Percentiles rank a stretch among this genome's conserved stretches.
Evolutionary conservation across 2,329 filamentous ascomycete genomes (phyloP).

Genomic region (Clonostachys byssicola): DNA sequence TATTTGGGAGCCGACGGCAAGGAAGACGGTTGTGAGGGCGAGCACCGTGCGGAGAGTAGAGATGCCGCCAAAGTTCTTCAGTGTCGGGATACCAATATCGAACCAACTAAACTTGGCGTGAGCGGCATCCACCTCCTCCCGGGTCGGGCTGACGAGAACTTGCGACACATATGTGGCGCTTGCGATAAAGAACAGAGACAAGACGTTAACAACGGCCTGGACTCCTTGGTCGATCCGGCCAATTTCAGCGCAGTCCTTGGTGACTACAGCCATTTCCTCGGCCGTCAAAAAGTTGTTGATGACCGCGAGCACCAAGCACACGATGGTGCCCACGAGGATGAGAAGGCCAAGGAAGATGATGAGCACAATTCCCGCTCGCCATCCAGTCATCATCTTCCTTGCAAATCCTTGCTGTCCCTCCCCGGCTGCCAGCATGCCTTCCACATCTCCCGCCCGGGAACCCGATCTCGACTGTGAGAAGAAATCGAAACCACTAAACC

Average conservation of each 20-base stretch:
- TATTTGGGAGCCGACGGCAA: slow-evolving; percentile 41
- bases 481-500: background rate
- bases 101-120: slow-evolving; percentile 42
- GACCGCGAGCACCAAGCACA: slow-evolving; percentile 30
- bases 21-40: slow-evolving; percentile 29
- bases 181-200: slow-evolving; percentile 35
- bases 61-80: slow-evolving; percentile 42
- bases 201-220: slow-evolving; percentile 37
- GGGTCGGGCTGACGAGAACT: slow-evolving; percentile 48
- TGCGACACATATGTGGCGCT: slow-evolving; percentile 50
- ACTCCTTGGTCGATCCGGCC: slow-evolving; percentile 31
- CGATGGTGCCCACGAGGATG: slow-evolving; percentile 27
- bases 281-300: slow-evolving; percentile 12
- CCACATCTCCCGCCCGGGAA: background rate
- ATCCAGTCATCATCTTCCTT: slow-evolving; percentile 29
- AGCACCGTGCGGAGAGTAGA: slow-evolving; percentile 31
- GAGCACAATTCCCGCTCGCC: slow-evolving; percentile 41
- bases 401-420: slow-evolving; percentile 12
- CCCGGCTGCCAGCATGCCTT: slow-evolving; percentile 1
- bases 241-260: slow-evolving; percentile 30
- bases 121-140: slow-evolving; percentile 39
- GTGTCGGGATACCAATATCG: slow-evolving; percentile 48
- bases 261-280: slow-evolving; percentile 32
- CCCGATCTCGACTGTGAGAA: slow-evolving; percentile 1
- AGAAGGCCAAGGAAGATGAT: slow-evolving; percentile 34